A percentile compares a stretch with the other conserved stretches of the same genome.
Evolutionary conservation across 108 stramenopile genomes (phyloP).

Genomic region (Aureococcus anophagefferens): DNA sequence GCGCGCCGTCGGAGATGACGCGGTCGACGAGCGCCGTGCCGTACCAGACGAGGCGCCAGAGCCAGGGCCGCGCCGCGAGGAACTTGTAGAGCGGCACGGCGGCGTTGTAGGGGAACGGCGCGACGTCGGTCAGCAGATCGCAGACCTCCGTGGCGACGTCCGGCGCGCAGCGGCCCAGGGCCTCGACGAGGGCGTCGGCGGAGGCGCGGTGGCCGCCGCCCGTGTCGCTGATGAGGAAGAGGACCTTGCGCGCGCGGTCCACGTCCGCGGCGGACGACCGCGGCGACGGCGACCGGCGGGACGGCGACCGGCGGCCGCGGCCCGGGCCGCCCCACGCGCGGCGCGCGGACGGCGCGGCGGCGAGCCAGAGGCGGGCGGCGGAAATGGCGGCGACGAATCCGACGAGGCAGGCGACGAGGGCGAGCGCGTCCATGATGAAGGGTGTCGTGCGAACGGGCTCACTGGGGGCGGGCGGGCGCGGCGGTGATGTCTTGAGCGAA

Average conservation of each 20-base stretch:
- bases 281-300: too few species aligned
- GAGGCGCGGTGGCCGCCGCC: slow-evolving; percentile 93
- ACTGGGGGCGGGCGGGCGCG: too few species aligned
- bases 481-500: too few species aligned
- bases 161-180: slow-evolving; percentile 22
- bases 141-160: slow-evolving; percentile 27
- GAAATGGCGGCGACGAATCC: too few species aligned
- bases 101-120: slow-evolving; percentile 25
- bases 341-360: too few species aligned
- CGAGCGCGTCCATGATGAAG: too few species aligned
- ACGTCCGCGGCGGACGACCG: too few species aligned
- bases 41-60: slow-evolving; percentile 35
- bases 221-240: slow-evolving; percentile 87
- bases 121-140: slow-evolving; percentile 34
- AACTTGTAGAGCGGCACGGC: slow-evolving; percentile 30
- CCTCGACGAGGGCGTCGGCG: slow-evolving; percentile 73
- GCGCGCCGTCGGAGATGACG: background rate
- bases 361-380: too few species aligned
- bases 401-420: too few species aligned
- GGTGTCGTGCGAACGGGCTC: too few species aligned
- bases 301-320: too few species aligned
- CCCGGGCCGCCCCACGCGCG: too few species aligned
- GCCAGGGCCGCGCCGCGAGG: slow-evolving; percentile 29
- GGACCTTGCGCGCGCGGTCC: background rate
- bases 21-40: slow-evolving; percentile 32